A percentile compares a stretch with the other conserved stretches of the same genome.
Evolutionary conservation across 2,329 filamentous ascomycete genomes (phyloP).

Genomic region (Xylariaceae sp.): DNA sequence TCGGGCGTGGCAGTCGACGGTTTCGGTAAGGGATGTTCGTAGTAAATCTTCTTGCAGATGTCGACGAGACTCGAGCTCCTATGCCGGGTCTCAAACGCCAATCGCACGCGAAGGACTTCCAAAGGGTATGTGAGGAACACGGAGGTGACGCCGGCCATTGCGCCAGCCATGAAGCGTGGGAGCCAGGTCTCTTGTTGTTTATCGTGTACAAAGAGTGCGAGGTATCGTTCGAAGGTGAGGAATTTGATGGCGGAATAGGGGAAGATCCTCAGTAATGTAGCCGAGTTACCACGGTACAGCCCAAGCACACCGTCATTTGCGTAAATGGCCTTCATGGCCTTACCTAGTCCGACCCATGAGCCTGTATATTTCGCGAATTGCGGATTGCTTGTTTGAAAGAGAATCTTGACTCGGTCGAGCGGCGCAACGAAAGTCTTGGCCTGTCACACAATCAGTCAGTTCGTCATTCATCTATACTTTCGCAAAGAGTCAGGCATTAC

Average conservation of each 20-base stretch:
- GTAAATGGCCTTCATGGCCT: constrained; percentile 82
- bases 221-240: constrained; percentile 94
- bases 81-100: constrained; percentile 91
- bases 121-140: constrained; percentile 96
- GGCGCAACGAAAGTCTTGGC: constrained; percentile 94
- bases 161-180: constrained; percentile 70
- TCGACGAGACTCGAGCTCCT: constrained; percentile 65
- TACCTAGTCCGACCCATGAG: constrained; percentile 79
- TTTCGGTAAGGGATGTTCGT: constrained; percentile 56
- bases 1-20: constrained; percentile 29
- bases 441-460: constrained; percentile 38
- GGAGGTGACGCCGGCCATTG: constrained; percentile 76
- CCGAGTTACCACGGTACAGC: constrained; percentile 90
- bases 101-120: constrained; percentile 84
- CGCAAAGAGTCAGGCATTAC: constrained; percentile 42
- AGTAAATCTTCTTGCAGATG: constrained; percentile 84
- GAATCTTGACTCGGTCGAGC: constrained; percentile 95
- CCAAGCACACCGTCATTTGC: constrained; percentile 67
- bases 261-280: constrained; percentile 89
- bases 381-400: constrained; percentile 93
- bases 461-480: background rate
- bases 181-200: constrained; percentile 71
- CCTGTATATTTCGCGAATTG: constrained; percentile 91
- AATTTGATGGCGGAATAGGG: constrained; percentile 98
- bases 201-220: constrained; percentile 69